These are phyloP conservation scores for Tanacetum coccineum DNA, from an alignment of 129 eudicot genomes.

Conservation along the genomic window DNA sequence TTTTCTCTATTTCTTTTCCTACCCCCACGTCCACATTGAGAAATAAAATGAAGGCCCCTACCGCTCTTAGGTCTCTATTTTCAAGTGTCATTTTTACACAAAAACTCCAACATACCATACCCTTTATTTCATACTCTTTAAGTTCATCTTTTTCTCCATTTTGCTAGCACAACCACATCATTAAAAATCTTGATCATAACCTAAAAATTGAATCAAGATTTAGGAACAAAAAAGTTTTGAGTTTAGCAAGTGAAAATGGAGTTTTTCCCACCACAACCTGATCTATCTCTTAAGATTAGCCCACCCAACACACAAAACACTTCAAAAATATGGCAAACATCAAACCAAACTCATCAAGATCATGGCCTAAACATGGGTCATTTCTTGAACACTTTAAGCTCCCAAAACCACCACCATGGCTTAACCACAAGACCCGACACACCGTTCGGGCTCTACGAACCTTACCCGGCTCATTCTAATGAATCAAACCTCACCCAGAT, in stretches of 20 bases:
- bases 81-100: constrained; percentile 87
- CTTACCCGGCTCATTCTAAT: constrained; percentile 22
- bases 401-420: constrained; percentile 40
- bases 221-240: constrained; percentile 12
- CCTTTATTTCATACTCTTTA: constrained; percentile 61
- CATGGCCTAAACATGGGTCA: constrained; percentile 51
- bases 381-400: constrained; percentile 61
- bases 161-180: constrained; percentile 32
- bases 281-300: constrained; percentile 87
- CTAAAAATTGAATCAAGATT: constrained; percentile 18
- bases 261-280: constrained; percentile 90
- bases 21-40: constrained; percentile 85
- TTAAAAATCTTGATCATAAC: constrained; percentile 19
- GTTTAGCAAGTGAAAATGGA: constrained; percentile 50
- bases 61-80: constrained; percentile 16
- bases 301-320: constrained; percentile 71
- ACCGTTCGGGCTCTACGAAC: neutral
- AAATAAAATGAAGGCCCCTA: constrained; percentile 20
- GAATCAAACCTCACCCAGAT: constrained; percentile 30
- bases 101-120: constrained; percentile 74
- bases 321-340: constrained; percentile 42
- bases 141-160: constrained; percentile 30
- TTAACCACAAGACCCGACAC: constrained; percentile 17
- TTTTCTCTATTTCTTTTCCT: constrained; percentile 32
- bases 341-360: constrained; percentile 32